A percentile compares a stretch with the other conserved stretches of the same genome.
Evolutionary conservation across 352 stramenopile species (phyloP).

Genomic region (Pythium periplocum): DNA sequence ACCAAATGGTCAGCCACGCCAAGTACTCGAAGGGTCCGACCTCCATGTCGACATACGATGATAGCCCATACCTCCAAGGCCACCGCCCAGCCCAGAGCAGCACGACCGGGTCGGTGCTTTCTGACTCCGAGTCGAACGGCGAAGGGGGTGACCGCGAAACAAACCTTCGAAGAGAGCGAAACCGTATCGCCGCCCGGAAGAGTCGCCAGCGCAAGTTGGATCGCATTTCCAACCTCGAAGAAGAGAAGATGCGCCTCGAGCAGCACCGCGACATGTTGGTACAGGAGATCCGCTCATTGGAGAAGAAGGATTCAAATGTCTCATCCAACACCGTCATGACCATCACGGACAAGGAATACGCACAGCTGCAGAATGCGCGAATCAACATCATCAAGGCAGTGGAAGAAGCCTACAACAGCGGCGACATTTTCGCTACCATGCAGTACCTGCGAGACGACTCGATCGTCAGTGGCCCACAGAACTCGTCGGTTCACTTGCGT

Average conservation of each 20-base stretch:
- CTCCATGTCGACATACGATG: constrained; percentile 45
- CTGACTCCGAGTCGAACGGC: constrained; percentile 58
- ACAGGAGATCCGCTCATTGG: constrained; percentile 77
- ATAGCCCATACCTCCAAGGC: constrained; percentile 53
- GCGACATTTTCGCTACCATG: constrained; percentile 70
- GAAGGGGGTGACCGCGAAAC: constrained; percentile 53
- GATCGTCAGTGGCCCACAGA: constrained; percentile 82
- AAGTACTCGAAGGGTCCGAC: constrained; percentile 37
- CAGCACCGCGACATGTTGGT: constrained; percentile 84
- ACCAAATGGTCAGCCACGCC: constrained; percentile 45
- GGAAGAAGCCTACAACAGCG: constrained; percentile 75
- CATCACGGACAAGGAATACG: constrained; percentile 79
- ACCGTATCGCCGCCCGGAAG: constrained; percentile 81
- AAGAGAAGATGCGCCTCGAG: constrained; percentile 85
- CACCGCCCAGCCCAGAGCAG: constrained; percentile 28
- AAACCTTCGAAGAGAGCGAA: constrained; percentile 74
- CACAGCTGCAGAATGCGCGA: constrained; percentile 65
- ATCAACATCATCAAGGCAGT: constrained; percentile 79
- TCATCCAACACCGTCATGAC: constrained; percentile 44
- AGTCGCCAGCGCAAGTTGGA: constrained; percentile 81
- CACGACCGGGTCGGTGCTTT: constrained; percentile 65
- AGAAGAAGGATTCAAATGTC: constrained; percentile 66
- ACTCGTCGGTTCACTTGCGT: constrained; percentile 77
- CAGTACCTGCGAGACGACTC: constrained; percentile 85
- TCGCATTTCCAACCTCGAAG: constrained; percentile 82